Percentiles rank a stretch among this genome's conserved stretches.
These are phyloP conservation scores for Kuraishia hungarica DNA, from an alignment of 805 yeast genomes.

Conservation along the genomic window DNA sequence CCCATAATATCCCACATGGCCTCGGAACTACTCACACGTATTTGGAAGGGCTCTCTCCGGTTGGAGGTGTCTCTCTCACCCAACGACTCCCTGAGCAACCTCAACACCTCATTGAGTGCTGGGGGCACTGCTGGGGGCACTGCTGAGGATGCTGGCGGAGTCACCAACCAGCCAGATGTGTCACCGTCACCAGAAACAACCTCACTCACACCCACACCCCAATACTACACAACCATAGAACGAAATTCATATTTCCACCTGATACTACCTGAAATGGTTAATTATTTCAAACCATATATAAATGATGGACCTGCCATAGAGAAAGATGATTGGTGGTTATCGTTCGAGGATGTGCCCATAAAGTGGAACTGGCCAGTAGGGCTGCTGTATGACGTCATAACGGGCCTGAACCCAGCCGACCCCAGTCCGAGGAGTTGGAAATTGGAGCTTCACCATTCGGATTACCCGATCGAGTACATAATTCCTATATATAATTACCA, in stretches of 20 bases:
- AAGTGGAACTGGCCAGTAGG: conserved; percentile 79
- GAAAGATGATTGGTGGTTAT: conserved; percentile 51
- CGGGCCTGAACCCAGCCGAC: conserved; percentile 26
- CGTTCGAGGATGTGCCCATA: conserved; percentile 52
- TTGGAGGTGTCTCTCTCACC: conserved; percentile 21
- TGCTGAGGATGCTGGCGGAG: too few relatives aligned
- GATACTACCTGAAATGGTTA: conserved; percentile 26
- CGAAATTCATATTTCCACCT: conserved; percentile 49
- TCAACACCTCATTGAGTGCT: background rate
- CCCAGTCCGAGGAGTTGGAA: conserved; percentile 29
- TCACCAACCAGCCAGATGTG: too few relatives aligned
- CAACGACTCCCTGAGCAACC: background rate
- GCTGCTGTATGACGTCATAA: conserved; percentile 46
- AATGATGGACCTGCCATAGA: conserved; percentile 13
- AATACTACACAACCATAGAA: conserved; percentile 13
- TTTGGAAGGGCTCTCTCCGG: conserved; percentile 52
- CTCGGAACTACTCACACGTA: conserved; percentile 21
- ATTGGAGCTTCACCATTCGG: conserved; percentile 30
- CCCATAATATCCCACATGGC: too few relatives aligned
- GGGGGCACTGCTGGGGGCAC: too few relatives aligned
- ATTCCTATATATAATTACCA: conserved; percentile 24
- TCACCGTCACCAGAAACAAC: too few relatives aligned
- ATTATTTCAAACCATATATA: conserved; percentile 26
- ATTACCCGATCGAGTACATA: conserved; percentile 35
- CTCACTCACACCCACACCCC: conserved; percentile 1